A percentile compares a stretch with the other conserved stretches of the same genome.
Evolutionary conservation across 1,284 basidiomycete genomes (phyloP).

Genomic region (Ganoderma lucidum): DNA sequence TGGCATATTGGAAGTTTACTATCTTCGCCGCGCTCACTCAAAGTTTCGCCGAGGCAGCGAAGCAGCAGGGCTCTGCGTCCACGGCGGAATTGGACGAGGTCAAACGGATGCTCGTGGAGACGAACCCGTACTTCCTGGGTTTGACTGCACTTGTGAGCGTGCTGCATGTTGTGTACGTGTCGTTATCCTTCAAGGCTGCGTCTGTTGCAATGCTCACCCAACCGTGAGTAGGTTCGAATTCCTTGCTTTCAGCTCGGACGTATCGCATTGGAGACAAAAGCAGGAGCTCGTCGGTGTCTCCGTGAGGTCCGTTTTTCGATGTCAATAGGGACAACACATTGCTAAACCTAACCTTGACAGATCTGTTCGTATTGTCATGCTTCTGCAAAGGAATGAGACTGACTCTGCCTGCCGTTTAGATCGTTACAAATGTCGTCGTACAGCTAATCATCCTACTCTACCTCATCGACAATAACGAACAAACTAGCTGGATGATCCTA

Average conservation of each 20-base stretch:
- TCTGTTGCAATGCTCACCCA: slow-evolving; percentile 3
- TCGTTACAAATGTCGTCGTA: slow-evolving; percentile 93
- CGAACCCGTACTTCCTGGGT: slow-evolving; percentile 90
- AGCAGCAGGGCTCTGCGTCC: slow-evolving; percentile 69
- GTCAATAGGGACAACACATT: not conserved
- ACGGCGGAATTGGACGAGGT: slow-evolving; percentile 89
- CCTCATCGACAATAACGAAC: slow-evolving; percentile 93
- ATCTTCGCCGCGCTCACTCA: slow-evolving; percentile 83
- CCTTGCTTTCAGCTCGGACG: slow-evolving; percentile 94
- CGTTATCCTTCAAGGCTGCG: not conserved
- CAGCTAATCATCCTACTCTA: slow-evolving; percentile 92
- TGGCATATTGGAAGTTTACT: slow-evolving; percentile 89
- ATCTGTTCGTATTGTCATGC: slow-evolving; percentile 43
- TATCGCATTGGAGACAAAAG: slow-evolving; percentile 94
- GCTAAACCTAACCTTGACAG: slow-evolving; percentile 40
- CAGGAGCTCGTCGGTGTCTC: slow-evolving; percentile 89
- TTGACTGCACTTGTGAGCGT: slow-evolving; percentile 86
- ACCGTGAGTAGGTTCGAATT: slow-evolving; percentile 79
- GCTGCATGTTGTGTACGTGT: slow-evolving; percentile 83
- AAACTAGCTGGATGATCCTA: slow-evolving; percentile 97
- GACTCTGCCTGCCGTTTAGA: slow-evolving; percentile 50
- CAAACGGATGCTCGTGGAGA: slow-evolving; percentile 94
- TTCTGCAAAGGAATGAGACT: slow-evolving; percentile 7
- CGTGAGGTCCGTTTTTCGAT: slow-evolving; percentile 61
- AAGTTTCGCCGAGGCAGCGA: slow-evolving; percentile 84